Evolutionary conservation across 2,329 filamentous ascomycete species (phyloP).

Genomic region (Neopestalotiopsis sp.): DNA sequence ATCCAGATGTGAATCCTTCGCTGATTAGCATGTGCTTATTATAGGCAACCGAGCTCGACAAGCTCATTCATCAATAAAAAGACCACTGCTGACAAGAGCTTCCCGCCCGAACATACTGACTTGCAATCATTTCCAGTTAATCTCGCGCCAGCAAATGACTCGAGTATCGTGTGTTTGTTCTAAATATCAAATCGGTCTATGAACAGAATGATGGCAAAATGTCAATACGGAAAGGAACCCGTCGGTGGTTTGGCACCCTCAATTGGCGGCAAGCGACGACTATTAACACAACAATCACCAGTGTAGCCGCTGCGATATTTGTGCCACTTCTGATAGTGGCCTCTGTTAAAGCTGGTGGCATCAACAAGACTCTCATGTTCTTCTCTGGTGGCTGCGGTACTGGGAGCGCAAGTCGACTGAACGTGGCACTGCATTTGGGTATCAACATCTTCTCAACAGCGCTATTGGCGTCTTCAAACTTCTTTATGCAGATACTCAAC

Average conservation of each 20-base stretch:
- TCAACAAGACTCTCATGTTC: slow-evolving; percentile 15
- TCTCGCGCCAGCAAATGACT: no score
- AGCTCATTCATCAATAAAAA: no score
- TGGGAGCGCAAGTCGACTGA: neutral
- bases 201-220: neutral
- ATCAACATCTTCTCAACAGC: slow-evolving; percentile 19
- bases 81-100: no score
- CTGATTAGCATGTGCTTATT: no score
- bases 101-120: no score
- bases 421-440: slow-evolving; percentile 15
- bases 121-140: no score
- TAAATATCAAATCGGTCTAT: neutral
- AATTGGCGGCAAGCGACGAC: slow-evolving; percentile 1
- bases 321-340: neutral
- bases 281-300: neutral
- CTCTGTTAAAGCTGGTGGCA: neutral
- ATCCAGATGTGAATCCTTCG: no score
- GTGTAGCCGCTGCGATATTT: neutral
- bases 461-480: slow-evolving; percentile 24
- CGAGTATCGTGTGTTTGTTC: no score
- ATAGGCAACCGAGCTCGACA: no score
- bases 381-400: slow-evolving; percentile 6
- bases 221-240: neutral
- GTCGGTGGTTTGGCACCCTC: neutral
- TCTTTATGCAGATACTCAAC: slow-evolving; percentile 28